Percentiles rank a stretch among this genome's conserved stretches.
phyloP scores from a whole-genome alignment of 306 rosid genomes.

The Cyamopsis tetragonoloba region DNA sequence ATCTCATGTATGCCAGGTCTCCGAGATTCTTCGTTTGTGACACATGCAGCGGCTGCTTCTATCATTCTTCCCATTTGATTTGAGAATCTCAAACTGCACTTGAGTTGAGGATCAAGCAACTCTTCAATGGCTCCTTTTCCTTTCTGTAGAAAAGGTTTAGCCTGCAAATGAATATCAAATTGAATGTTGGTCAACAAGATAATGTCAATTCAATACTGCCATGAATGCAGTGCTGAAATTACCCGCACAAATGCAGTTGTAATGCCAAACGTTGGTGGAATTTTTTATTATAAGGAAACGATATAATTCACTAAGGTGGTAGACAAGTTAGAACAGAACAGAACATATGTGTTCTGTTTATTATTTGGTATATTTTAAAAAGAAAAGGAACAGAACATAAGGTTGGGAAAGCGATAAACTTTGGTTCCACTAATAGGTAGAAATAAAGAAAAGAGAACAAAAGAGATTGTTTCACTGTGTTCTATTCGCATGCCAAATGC shows the following conservation, averaged over 20 bases:
- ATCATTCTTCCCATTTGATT: constrained; percentile 72
- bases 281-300: constrained; percentile 10
- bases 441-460: too few species aligned
- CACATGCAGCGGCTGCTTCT: constrained; percentile 85
- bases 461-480: too few species aligned
- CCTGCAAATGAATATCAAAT: constrained; percentile 45
- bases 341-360: too few species aligned
- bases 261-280: background rate
- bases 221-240: background rate
- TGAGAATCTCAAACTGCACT: constrained; percentile 52
- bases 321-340: too few species aligned
- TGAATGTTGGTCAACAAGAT: constrained; percentile 8
- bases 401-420: too few species aligned
- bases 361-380: too few species aligned
- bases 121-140: constrained; percentile 86
- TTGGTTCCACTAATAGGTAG: too few species aligned
- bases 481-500: too few species aligned
- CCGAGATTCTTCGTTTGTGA: constrained; percentile 79
- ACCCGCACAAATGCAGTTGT: background rate
- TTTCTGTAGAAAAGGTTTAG: constrained; percentile 77
- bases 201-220: background rate
- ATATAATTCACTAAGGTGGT: background rate
- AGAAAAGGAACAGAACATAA: too few species aligned
- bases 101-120: constrained; percentile 74
- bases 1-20: constrained; percentile 76